Evolutionary conservation across 805 yeast species (phyloP).

Genomic region (Ogataea glucozyma): DNA sequence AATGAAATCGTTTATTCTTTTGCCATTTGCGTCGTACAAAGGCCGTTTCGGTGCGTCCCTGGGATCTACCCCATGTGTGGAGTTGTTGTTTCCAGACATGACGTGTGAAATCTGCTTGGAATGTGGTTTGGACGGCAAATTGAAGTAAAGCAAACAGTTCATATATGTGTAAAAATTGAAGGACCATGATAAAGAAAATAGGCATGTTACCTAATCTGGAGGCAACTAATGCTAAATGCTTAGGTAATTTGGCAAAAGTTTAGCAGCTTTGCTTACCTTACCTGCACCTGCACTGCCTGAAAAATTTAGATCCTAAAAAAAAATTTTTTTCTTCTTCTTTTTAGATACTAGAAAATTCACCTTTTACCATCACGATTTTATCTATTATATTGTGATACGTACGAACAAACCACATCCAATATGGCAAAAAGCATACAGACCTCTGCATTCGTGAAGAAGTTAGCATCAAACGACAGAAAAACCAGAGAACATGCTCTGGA

Average conservation of each 20-base stretch:
- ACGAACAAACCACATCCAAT: not conserved
- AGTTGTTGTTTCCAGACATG: not conserved
- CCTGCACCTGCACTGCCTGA: no score
- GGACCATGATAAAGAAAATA: no score
- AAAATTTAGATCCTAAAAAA: no score
- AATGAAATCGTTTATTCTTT: slow-evolving; percentile 40
- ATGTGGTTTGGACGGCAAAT: no score
- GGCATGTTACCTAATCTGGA: no score
- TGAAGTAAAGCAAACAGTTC: no score
- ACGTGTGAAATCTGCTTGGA: no score
- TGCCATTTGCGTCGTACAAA: slow-evolving; percentile 36
- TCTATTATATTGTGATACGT: not conserved
- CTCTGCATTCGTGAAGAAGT: slow-evolving; percentile 67
- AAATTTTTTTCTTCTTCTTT: not conserved
- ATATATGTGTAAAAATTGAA: no score
- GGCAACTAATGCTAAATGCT: no score
- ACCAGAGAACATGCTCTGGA: slow-evolving; percentile 75
- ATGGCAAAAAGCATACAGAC: slow-evolving; percentile 32
- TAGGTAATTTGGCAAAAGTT: no score
- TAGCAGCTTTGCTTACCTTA: no score
- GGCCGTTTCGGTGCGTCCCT: slow-evolving; percentile 20
- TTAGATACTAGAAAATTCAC: not conserved
- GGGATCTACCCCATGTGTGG: not conserved
- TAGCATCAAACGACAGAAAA: slow-evolving; percentile 80
- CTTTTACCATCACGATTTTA: not conserved